phyloP scores from a whole-genome alignment of 768 basidiomycete genomes.

The Leccinum subgranulosum region DNA sequence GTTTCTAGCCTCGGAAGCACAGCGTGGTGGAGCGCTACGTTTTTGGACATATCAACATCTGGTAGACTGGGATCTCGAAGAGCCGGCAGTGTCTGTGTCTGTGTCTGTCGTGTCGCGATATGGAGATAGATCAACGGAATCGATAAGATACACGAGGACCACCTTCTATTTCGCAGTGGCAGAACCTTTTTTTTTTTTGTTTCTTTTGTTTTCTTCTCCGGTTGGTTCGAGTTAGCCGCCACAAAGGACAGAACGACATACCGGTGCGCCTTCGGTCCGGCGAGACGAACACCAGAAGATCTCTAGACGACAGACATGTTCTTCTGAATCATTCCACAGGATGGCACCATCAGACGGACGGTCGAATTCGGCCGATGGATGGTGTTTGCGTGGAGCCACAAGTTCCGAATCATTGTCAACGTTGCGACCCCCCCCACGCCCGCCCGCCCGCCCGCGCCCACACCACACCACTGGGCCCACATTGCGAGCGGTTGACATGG shows the following conservation, averaged over 20 bases:
- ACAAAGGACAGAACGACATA: not conserved
- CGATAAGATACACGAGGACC: conserved; percentile 21
- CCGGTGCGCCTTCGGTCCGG: not conserved
- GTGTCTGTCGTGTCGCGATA: not conserved
- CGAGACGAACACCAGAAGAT: conserved; percentile 1
- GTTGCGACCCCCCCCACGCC: too few species aligned
- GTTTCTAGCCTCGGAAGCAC: conserved; percentile 1
- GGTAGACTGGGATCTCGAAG: conserved; percentile 10
- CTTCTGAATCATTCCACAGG: not conserved
- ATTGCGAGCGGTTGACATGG: not conserved
- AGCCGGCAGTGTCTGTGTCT: not conserved
- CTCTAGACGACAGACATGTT: not conserved
- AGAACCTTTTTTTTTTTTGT: not conserved
- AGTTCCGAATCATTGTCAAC: not conserved
- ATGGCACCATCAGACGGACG: not conserved
- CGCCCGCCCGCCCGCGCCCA: not conserved
- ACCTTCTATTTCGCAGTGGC: not conserved
- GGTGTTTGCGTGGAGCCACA: not conserved
- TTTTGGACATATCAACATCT: conserved; percentile 11
- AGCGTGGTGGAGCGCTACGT: conserved; percentile 3
- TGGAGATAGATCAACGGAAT: conserved; percentile 15
- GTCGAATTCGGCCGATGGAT: not conserved
- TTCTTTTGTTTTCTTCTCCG: not conserved
- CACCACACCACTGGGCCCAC: not conserved
- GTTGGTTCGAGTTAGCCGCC: not conserved